Evolutionary conservation across 2,329 filamentous ascomycete genomes (phyloP).

Genomic region (Chrysosporium keratinophilum): DNA sequence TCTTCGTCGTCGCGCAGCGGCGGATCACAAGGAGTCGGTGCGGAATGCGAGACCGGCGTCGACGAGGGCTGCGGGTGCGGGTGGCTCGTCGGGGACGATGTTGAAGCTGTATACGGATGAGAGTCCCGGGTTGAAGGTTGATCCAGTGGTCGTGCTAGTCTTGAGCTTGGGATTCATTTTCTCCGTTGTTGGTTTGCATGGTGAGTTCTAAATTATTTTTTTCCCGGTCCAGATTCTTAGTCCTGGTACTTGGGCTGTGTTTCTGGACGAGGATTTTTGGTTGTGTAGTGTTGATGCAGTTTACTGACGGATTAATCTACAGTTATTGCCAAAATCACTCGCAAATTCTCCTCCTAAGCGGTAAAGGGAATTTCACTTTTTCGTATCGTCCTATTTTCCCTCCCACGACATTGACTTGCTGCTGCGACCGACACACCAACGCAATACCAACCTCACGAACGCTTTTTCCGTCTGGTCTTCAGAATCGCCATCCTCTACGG

Average conservation of each 20-base stretch:
- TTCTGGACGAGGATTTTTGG: background rate
- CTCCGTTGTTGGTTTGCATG: constrained; percentile 92
- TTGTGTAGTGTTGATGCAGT: background rate
- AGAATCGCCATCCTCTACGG: background rate
- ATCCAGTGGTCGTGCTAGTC: constrained; percentile 93
- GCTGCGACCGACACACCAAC: background rate
- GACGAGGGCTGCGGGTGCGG: constrained; percentile 85
- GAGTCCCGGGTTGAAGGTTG: constrained; percentile 92
- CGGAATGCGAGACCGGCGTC: constrained; percentile 87
- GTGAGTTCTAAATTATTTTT: constrained; percentile 47
- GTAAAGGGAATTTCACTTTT: background rate
- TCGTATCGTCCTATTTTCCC: background rate
- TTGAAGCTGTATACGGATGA: constrained; percentile 98
- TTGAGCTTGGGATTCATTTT: constrained; percentile 98
- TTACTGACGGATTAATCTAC: background rate
- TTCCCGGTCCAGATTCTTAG: background rate
- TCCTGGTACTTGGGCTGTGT: background rate
- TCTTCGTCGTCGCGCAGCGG: constrained; percentile 87
- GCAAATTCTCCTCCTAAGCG: constrained; percentile 56
- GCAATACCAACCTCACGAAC: background rate
- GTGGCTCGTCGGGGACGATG: constrained; percentile 96
- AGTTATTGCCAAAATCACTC: constrained; percentile 94
- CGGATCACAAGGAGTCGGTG: constrained; percentile 93
- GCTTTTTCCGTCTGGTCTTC: background rate
- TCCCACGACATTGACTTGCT: background rate